phyloP scores from a whole-genome alignment of 2,329 filamentous ascomycete species.

The Rhinocladiella mackenziei region DNA sequence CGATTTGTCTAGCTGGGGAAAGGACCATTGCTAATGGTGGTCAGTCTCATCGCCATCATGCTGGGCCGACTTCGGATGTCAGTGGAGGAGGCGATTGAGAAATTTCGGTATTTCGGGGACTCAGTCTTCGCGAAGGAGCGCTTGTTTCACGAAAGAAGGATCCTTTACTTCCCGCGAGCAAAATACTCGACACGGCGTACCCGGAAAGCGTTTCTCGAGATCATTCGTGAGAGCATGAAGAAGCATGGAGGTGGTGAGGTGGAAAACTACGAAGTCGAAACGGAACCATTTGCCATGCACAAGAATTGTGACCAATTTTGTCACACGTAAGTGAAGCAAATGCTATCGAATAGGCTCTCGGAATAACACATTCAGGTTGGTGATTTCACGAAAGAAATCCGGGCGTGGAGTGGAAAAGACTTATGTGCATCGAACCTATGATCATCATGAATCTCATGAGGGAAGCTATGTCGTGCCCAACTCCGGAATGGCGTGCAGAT shows the following conservation, averaged over 20 bases:
- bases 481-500: background rate
- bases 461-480: background rate
- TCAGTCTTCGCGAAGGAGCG: background rate
- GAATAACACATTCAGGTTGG: background rate
- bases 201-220: background rate
- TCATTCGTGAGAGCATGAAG: background rate
- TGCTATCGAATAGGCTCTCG: background rate
- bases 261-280: background rate
- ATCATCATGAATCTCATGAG: background rate
- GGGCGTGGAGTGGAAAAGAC: background rate
- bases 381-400: background rate
- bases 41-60: background rate
- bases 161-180: background rate
- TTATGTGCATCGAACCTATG: background rate
- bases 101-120: background rate
- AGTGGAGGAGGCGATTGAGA: background rate
- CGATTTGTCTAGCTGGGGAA: background rate
- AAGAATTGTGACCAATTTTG: background rate
- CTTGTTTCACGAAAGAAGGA: background rate
- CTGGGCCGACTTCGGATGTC: background rate
- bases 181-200: background rate
- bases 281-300: background rate
- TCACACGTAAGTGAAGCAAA: background rate
- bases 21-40: background rate
- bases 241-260: background rate